Evolutionary conservation across 164 flowering plant species (phyloP), one percentile per base, ranked within the genome.

Genomic region (Tetrastigma voinierianum): DNA sequence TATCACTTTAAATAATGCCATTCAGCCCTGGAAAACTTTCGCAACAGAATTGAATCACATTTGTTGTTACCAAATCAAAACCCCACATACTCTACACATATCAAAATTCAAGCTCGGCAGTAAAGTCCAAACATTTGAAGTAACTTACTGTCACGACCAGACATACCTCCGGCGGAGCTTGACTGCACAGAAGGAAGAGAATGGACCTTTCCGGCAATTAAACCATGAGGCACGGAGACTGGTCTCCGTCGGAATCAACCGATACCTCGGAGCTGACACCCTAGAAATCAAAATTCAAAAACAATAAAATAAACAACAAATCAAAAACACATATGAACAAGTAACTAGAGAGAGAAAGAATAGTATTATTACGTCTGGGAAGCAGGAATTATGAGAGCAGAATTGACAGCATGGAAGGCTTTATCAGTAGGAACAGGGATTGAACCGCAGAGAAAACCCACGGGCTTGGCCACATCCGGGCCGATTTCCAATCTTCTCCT

Each of bases 371-470:
- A 84, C 90, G 82, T 83, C 73, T 82, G 76, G 59, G 83, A 66
- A 11, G 94, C 82, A n/a, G 90, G 90, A 17, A 85, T 25, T 25
- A 25, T 76, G 46, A 87, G 81, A 43, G 89, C 89, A 16, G 89
- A 82, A 55, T 74, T 72, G 81, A 85, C 87, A 18, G 74, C 73
- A 20, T 80, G 86, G 73, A 87, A 87, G 10, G 93, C 68, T 17
- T 82, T 81, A 46, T 94, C 97, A 10, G 97, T 89, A 7, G 91
- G 88, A 23, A 94, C 96, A 1, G 91, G 97, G 10, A 91, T 85
- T 0, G 96, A 83, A 46, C 98, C 98, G 80, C 96, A 94, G 59
- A 94, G 84, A 67, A 94, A 91, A 9, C 92, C 93, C 0, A 82
- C 87, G 6, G 93, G 95, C 54, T 88, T 87, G 0, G 91, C 18